These are phyloP conservation scores for Trichoderma semiorbis DNA, from an alignment of 2,329 filamentous ascomycete genomes.

Conservation along the genomic window DNA sequence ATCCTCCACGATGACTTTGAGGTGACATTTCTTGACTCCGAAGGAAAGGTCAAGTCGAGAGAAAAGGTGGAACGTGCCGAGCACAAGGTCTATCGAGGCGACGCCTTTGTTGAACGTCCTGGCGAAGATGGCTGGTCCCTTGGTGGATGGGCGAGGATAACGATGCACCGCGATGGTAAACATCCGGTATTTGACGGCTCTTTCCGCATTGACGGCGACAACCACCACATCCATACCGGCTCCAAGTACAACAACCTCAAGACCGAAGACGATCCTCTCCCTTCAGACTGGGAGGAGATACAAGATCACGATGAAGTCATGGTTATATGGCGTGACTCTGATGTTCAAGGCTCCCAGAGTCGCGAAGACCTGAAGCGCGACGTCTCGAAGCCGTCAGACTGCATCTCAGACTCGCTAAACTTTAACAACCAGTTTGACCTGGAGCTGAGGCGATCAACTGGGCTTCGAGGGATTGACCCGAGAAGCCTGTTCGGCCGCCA, in stretches of 20 bases:
- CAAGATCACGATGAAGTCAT: slow-evolving; percentile 66
- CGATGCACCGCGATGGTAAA: slow-evolving; percentile 70
- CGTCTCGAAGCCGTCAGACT: slow-evolving; percentile 47
- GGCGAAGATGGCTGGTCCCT: slow-evolving; percentile 66
- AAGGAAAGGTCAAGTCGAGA: slow-evolving; percentile 65
- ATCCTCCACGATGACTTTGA: slow-evolving; percentile 74
- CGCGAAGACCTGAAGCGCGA: slow-evolving; percentile 65
- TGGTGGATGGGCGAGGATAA: slow-evolving; percentile 83
- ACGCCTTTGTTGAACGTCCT: slow-evolving; percentile 64
- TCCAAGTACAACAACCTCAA: slow-evolving; percentile 71
- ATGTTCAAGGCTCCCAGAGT: slow-evolving; percentile 52
- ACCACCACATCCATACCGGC: slow-evolving; percentile 81
- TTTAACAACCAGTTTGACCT: slow-evolving; percentile 79
- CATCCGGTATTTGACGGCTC: slow-evolving; percentile 84
- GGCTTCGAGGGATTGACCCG: slow-evolving; percentile 60
- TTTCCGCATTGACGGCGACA: slow-evolving; percentile 75
- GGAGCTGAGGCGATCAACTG: slow-evolving; percentile 49
- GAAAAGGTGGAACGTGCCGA: slow-evolving; percentile 68
- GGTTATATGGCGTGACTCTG: slow-evolving; percentile 89
- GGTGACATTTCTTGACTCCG: slow-evolving; percentile 66
- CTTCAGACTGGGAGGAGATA: slow-evolving; percentile 43
- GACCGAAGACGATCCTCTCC: slow-evolving; percentile 65
- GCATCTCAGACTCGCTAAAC: slow-evolving; percentile 68
- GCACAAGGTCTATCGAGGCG: slow-evolving; percentile 82
- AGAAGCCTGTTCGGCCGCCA: slow-evolving; percentile 69